Evolutionary conservation across 495 filamentous ascomycete species (phyloP), one percentile per base, ranked within the genome.

Genomic region (Neurospora sp.): DNA sequence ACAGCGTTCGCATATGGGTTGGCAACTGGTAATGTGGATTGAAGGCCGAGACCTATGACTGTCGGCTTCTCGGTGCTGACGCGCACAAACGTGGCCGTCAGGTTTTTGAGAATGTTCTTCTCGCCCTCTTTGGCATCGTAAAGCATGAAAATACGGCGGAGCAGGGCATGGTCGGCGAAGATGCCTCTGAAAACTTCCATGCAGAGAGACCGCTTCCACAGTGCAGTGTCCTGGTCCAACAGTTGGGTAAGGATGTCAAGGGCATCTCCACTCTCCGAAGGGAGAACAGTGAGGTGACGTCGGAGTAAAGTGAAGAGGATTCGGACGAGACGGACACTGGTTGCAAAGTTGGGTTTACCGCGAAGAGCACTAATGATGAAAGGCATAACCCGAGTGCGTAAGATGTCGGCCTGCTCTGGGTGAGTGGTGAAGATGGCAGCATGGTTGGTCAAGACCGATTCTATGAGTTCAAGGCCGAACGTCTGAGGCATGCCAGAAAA

Each of bases 161-260:
- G 85, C 12, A 96, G 87, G 3, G 86, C 84, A 16, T 91, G 88
- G 70, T 97, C 94, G 0, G 91, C 84, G 80, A 96, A 96, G 45
- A 98, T 86, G 31, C 90, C 92, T 40, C 92, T 88, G 74, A 97
- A 93, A 0, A 97, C 86, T 77, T 99, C 96, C 90, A 99, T 94
- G 74, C 93, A 95, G 20, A 97, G 79, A 1, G 92, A 89, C 44
- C 96, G 85, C 78, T 93, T 97, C 96, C 96, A 99, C 6, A 88
- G 79, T 1, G 88, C 84, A 5, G 89, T 88, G 72, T 97, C 96
- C 16, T 92, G 92, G 75, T 99, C 96, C 16, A 98, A 85, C 75
- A 96, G 87, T 75, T 96, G 93, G 8, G 92, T 97, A 17, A 98
- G 81, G n/a, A 97, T 85, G 20, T 90, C 89, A 20, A 98, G 82